Percentiles rank a stretch among this genome's conserved stretches.
Evolutionary conservation across 2,329 filamentous ascomycete species (phyloP).

Genomic region (Rugonectria rugulosa): DNA sequence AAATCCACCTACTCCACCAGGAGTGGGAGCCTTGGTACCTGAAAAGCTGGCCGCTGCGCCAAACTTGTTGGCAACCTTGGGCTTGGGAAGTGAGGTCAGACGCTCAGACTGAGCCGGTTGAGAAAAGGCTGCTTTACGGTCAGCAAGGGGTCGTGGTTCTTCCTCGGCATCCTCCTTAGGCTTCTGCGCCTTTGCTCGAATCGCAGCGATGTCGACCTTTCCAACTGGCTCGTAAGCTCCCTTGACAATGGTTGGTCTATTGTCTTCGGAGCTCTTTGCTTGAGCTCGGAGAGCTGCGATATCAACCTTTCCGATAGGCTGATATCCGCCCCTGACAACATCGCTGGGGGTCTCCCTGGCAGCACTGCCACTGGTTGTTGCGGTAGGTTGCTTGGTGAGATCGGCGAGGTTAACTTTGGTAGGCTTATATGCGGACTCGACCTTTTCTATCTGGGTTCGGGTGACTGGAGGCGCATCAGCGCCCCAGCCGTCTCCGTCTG

Average conservation of each 20-base stretch:
- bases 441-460: conserved; percentile 87
- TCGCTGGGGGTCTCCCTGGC: conserved; percentile 57
- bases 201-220: conserved; percentile 96
- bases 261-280: conserved; percentile 74
- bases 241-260: conserved; percentile 85
- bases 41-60: conserved; percentile 74
- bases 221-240: conserved; percentile 94
- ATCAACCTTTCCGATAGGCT: conserved; percentile 96
- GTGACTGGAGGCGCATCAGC: conserved; percentile 91
- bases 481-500: conserved; percentile 93
- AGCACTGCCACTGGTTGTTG: conserved; percentile 66
- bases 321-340: conserved; percentile 85
- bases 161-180: conserved; percentile 52
- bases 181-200: conserved; percentile 82
- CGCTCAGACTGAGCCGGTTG: conserved; percentile 72
- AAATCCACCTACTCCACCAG: conserved; percentile 68
- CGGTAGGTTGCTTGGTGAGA: conserved; percentile 75
- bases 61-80: conserved; percentile 93
- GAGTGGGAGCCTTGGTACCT: conserved; percentile 88
- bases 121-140: conserved; percentile 77
- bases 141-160: conserved; percentile 70
- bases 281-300: conserved; percentile 87
- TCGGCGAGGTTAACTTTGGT: conserved; percentile 95
- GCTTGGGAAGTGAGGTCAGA: conserved; percentile 88
- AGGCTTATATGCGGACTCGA: conserved; percentile 90